These are phyloP conservation scores for Cladobotryum mycophilum DNA, from an alignment of 2,329 filamentous ascomycete genomes.

Conservation along the genomic window DNA sequence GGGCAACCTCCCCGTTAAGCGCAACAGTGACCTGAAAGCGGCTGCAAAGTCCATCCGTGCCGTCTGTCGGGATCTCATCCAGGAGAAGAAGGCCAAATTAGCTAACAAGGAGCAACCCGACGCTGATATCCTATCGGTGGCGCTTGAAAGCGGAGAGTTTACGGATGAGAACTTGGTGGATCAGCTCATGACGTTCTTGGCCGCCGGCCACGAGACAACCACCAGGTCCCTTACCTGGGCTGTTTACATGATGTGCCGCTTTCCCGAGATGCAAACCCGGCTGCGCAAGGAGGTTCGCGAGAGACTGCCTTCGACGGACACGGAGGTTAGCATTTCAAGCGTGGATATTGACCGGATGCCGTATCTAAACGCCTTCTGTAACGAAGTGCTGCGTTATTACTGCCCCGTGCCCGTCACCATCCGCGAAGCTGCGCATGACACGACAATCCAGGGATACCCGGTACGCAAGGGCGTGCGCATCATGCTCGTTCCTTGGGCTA, in stretches of 20 bases:
- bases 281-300: conserved; percentile 63
- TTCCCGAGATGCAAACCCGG: conserved; percentile 58
- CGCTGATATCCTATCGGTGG: conserved; percentile 74
- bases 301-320: conserved; percentile 46
- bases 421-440: conserved; percentile 59
- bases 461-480: conserved; percentile 67
- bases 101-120: conserved; percentile 44
- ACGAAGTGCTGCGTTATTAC: conserved; percentile 68
- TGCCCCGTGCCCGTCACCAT: conserved; percentile 66
- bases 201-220: conserved; percentile 76
- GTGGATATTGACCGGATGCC: conserved; percentile 64
- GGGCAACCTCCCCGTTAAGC: conserved; percentile 57
- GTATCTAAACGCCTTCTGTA: conserved; percentile 74
- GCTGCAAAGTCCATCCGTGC: conserved; percentile 56
- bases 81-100: conserved; percentile 56
- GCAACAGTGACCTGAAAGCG: conserved; percentile 58
- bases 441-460: conserved; percentile 55
- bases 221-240: conserved; percentile 72
- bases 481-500: conserved; percentile 57
- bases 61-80: conserved; percentile 63
- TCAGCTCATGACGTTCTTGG: conserved; percentile 86
- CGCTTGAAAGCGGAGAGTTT: conserved; percentile 69
- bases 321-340: conserved; percentile 29
- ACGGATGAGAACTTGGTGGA: conserved; percentile 74
- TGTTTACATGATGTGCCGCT: conserved; percentile 59